Evolutionary conservation across 148 eudicot species (phyloP).

Genomic region (Heliosperma pusillum): DNA sequence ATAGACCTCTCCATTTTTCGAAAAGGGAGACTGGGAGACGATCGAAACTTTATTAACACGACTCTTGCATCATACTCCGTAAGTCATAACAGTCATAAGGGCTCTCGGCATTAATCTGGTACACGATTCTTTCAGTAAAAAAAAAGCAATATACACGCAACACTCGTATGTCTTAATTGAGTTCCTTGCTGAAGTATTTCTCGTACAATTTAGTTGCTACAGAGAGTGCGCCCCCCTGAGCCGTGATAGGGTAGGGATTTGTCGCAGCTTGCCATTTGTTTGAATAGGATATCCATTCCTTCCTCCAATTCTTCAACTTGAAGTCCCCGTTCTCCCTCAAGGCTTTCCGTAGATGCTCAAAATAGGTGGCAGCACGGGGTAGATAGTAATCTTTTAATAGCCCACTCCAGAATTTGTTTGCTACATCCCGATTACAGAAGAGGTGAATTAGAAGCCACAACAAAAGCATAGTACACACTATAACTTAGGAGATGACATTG

Average conservation of each 20-base stretch:
- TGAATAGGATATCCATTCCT: constrained; percentile 79
- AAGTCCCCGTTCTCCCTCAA: constrained; percentile 48
- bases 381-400: constrained; percentile 78
- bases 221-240: constrained; percentile 63
- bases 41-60: too few species aligned
- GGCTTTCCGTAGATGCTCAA: constrained; percentile 47
- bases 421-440: constrained; percentile 27
- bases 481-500: neutral
- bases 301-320: constrained; percentile 75
- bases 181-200: constrained; percentile 46
- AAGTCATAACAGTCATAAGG: too few species aligned
- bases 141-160: neutral
- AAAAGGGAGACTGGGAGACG: too few species aligned
- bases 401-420: constrained; percentile 97
- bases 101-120: neutral
- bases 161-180: neutral
- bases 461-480: too few species aligned
- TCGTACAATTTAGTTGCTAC: constrained; percentile 49
- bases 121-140: neutral
- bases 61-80: too few species aligned
- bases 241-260: constrained; percentile 58
- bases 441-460: constrained; percentile 2
- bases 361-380: constrained; percentile 83
- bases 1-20: too few species aligned
- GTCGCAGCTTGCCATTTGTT: constrained; percentile 75